A percentile compares a stretch with the other conserved stretches of the same genome.
Evolutionary conservation across 2,329 filamentous ascomycete species (phyloP).

Genomic region (Hypomyces rosellus): DNA sequence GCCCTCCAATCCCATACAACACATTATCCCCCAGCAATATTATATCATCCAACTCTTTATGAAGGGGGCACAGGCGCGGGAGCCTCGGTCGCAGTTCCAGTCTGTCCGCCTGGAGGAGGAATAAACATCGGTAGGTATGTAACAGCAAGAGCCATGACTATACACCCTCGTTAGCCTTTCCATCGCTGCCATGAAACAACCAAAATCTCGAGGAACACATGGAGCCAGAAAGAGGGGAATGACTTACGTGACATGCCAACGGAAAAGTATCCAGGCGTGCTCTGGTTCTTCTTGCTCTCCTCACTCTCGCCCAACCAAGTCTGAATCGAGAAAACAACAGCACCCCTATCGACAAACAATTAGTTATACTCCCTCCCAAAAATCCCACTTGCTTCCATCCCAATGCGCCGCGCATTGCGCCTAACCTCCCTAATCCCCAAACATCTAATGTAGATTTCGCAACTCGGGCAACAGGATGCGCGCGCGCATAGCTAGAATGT

Average conservation of each 20-base stretch:
- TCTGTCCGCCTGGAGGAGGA: conserved; percentile 31
- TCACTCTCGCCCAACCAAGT: conserved; percentile 72
- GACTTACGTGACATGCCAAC: conserved; percentile 71
- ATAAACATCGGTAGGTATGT: conserved; percentile 48
- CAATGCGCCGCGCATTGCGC: background rate
- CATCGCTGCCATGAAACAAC: background rate
- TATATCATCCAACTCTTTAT: too few species aligned
- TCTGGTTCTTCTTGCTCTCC: conserved; percentile 55
- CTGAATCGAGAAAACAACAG: conserved; percentile 68
- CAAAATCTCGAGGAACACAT: background rate
- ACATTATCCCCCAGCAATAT: too few species aligned
- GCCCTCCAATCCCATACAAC: too few species aligned
- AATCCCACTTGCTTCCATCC: background rate
- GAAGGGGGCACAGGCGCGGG: conserved; percentile 10
- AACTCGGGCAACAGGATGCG: background rate
- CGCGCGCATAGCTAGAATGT: background rate
- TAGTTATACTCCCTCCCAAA: background rate
- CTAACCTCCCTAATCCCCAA: background rate
- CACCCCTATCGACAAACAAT: conserved; percentile 45
- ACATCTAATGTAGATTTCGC: too few species aligned
- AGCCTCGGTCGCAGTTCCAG: conserved; percentile 25
- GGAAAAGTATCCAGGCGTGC: conserved; percentile 64
- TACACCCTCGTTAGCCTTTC: background rate
- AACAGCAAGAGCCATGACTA: conserved; percentile 55
- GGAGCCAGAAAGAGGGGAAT: background rate